Percentiles rank a stretch among this genome's conserved stretches.
Evolutionary conservation across 306 rosid species (phyloP).

Genomic region (Betula pendula): DNA sequence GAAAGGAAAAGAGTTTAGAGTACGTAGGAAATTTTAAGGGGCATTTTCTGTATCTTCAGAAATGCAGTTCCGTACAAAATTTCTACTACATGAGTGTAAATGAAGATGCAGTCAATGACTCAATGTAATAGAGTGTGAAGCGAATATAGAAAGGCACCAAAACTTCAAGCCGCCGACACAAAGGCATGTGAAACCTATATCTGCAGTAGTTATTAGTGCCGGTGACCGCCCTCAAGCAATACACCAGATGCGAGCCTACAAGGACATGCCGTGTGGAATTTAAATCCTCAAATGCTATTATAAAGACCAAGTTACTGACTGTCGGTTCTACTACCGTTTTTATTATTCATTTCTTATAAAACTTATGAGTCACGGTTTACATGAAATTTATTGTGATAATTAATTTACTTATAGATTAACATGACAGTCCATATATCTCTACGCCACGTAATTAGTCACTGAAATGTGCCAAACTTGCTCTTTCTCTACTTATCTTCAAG

Average conservation of each 20-base stretch:
- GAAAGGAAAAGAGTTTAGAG: too few relatives aligned
- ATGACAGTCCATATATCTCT: accelerated
- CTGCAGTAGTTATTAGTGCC: background rate
- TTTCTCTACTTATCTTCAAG: too few relatives aligned
- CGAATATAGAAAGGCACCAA: background rate
- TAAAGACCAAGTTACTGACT: too few relatives aligned
- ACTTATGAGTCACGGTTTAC: too few relatives aligned
- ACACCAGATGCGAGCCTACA: background rate
- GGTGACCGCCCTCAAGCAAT: background rate
- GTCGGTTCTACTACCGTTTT: too few relatives aligned
- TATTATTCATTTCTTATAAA: too few relatives aligned
- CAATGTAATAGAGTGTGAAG: background rate
- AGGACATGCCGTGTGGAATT: background rate
- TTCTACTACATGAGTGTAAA: background rate
- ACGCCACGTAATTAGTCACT: too few relatives aligned
- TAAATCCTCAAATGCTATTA: background rate
- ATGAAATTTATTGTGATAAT: too few relatives aligned
- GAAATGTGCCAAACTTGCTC: too few relatives aligned
- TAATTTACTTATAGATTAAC: too few relatives aligned
- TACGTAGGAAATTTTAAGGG: too few relatives aligned
- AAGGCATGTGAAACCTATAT: background rate
- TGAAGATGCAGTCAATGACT: background rate
- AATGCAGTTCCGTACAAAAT: background rate
- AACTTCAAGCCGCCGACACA: background rate
- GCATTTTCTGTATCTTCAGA: too few relatives aligned